These are phyloP conservation scores for Ascosphaera apis DNA, from an alignment of 2,329 filamentous ascomycete species.

Conservation along the genomic window DNA sequence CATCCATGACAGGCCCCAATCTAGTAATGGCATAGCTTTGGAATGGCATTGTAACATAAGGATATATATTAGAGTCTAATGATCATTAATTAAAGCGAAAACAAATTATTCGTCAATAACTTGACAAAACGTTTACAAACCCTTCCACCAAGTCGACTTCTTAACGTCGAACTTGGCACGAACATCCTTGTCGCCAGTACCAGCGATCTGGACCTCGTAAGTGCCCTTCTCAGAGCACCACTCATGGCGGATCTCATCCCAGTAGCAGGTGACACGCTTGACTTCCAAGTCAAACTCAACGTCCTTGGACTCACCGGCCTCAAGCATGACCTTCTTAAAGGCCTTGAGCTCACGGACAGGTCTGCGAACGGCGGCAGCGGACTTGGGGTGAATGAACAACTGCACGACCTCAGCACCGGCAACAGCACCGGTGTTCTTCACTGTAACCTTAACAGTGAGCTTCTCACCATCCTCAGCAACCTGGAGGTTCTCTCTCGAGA, in stretches of 20 bases:
- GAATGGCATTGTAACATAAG: too few species aligned
- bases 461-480: slow-evolving; percentile 19
- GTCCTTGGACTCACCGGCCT: slow-evolving; percentile 33
- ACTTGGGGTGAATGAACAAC: slow-evolving; percentile 25
- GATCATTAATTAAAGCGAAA: too few species aligned
- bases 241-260: slow-evolving; percentile 41
- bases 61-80: too few species aligned
- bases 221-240: slow-evolving; percentile 44
- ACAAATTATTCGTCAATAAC: too few species aligned
- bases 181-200: slow-evolving; percentile 30
- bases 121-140: too few species aligned
- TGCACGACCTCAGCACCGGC: slow-evolving; percentile 33
- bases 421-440: slow-evolving; percentile 31
- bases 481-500: slow-evolving; percentile 29
- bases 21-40: too few species aligned
- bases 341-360: slow-evolving; percentile 41
- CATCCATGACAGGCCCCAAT: too few species aligned
- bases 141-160: slow-evolving; percentile 45
- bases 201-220: slow-evolving; percentile 39
- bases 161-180: slow-evolving; percentile 31
- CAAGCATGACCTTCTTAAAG: slow-evolving; percentile 39
- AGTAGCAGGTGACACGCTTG: slow-evolving; percentile 46
- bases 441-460: slow-evolving; percentile 21
- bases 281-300: slow-evolving; percentile 33
- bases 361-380: slow-evolving; percentile 29